A percentile compares a stretch with the other conserved stretches of the same genome.
These are phyloP conservation scores for Borealophlyctis nickersoniae DNA, from an alignment of 192 early-diverging fungal genomes.

Conservation along the genomic window DNA sequence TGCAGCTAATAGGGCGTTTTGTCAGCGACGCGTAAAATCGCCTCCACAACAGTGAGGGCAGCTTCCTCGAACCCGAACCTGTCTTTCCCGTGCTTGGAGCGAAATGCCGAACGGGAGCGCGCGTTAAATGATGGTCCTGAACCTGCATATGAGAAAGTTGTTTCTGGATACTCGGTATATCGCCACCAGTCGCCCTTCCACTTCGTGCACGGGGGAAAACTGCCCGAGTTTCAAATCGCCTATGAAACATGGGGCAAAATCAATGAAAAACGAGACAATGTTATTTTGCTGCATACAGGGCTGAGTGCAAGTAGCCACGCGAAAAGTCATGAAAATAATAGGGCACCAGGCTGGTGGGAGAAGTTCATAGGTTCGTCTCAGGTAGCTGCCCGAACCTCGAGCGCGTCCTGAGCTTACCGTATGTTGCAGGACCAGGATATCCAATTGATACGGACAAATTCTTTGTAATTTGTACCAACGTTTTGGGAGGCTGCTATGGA, in stretches of 20 bases:
- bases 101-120: constrained; percentile 26
- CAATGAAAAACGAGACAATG: constrained; percentile 77
- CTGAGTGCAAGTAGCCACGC: constrained; percentile 89
- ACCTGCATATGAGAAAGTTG: constrained; percentile 77
- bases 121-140: constrained; percentile 63
- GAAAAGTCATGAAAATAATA: constrained; percentile 77
- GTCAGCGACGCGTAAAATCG: no score
- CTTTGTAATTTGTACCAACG: constrained; percentile 95
- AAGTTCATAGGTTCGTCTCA: constrained; percentile 71
- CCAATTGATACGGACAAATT: constrained; percentile 92
- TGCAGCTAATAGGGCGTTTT: no score
- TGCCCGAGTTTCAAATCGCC: constrained; percentile 77
- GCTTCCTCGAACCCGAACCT: constrained; percentile 22
- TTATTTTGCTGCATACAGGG: constrained; percentile 92
- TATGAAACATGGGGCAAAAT: constrained; percentile 97
- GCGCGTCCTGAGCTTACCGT: no score
- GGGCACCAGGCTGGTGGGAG: constrained; percentile 92
- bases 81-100: constrained; percentile 26
- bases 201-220: constrained; percentile 77
- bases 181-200: constrained; percentile 64
- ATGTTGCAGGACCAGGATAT: constrained; percentile 63
- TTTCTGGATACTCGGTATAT: constrained; percentile 65
- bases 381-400: no score
- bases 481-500: constrained; percentile 94
- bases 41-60: no score